phyloP scores from a whole-genome alignment of 2,329 filamentous ascomycete species.

The Ophioceras dolichostomum region DNA sequence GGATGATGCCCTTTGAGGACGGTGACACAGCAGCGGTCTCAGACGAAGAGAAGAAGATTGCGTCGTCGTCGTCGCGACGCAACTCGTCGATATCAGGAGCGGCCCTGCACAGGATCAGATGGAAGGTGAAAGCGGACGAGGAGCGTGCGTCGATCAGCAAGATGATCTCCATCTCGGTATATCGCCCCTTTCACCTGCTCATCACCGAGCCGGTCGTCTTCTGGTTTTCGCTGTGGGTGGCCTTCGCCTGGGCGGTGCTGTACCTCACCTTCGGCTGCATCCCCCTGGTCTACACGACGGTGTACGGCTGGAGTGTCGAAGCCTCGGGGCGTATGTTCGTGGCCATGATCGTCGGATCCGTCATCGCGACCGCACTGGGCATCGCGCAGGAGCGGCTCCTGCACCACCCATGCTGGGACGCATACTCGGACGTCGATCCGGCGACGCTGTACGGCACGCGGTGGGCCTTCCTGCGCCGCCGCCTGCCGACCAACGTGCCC shows the following conservation, averaged over 20 bases:
- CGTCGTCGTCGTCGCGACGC: background rate
- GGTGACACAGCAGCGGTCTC: background rate
- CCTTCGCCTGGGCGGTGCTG: slow-evolving; percentile 81
- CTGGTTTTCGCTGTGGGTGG: slow-evolving; percentile 80
- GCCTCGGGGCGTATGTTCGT: slow-evolving; percentile 62
- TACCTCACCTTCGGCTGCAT: slow-evolving; percentile 77
- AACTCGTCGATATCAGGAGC: background rate
- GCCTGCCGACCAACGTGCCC: slow-evolving; percentile 42
- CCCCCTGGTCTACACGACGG: slow-evolving; percentile 60
- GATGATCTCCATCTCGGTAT: slow-evolving; percentile 64
- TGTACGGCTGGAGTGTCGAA: slow-evolving; percentile 55
- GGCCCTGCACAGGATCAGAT: slow-evolving; percentile 49
- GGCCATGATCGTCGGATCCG: slow-evolving; percentile 55
- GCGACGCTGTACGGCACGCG: slow-evolving; percentile 15
- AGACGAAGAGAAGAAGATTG: slow-evolving; percentile 11
- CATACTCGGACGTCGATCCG: slow-evolving; percentile 8
- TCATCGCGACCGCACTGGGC: slow-evolving; percentile 54
- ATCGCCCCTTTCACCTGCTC: slow-evolving; percentile 66
- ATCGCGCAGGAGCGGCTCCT: slow-evolving; percentile 63
- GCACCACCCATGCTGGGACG: slow-evolving; percentile 26
- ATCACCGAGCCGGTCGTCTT: slow-evolving; percentile 69
- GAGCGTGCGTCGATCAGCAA: slow-evolving; percentile 53
- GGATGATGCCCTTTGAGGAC: background rate
- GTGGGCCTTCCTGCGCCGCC: slow-evolving; percentile 31
- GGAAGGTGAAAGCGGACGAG: slow-evolving; percentile 70